A percentile compares a stretch with the other conserved stretches of the same genome.
Evolutionary conservation across 768 basidiomycete genomes (phyloP).

Genomic region (Boletus rubropictus): DNA sequence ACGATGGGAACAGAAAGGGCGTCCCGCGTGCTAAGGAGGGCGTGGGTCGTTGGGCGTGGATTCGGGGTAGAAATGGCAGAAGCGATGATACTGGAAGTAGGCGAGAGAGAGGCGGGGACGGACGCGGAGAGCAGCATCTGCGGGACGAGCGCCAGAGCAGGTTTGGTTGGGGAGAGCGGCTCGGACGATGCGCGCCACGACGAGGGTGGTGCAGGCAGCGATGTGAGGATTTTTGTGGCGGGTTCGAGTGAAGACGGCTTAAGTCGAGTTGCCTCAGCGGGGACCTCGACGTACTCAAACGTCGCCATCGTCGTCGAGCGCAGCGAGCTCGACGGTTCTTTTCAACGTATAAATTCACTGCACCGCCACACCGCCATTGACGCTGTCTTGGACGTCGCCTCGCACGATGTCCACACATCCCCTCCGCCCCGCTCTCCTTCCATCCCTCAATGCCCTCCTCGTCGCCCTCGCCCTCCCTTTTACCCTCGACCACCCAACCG

Average conservation of each 20-base stretch:
- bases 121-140: slow-evolving; percentile 31
- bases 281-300: slow-evolving; percentile 39
- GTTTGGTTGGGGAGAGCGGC: slow-evolving; percentile 22
- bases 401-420: slow-evolving; percentile 10
- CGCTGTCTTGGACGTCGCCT: background rate
- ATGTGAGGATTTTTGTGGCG: slow-evolving; percentile 38
- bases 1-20: slow-evolving; percentile 74
- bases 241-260: slow-evolving; percentile 29
- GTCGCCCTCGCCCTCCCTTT: slow-evolving; percentile 41
- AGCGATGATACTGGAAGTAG: slow-evolving; percentile 6
- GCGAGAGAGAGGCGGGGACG: slow-evolving; percentile 17
- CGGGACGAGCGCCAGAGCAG: slow-evolving; percentile 35
- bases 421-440: slow-evolving; percentile 16
- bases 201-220: slow-evolving; percentile 32
- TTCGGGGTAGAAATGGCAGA: slow-evolving; percentile 21
- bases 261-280: slow-evolving; percentile 34
- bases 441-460: slow-evolving; percentile 44
- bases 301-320: slow-evolving; percentile 25
- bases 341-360: background rate
- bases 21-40: slow-evolving; percentile 53
- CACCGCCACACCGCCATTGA: slow-evolving; percentile 8
- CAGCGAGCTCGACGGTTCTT: background rate
- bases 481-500: slow-evolving; percentile 43
- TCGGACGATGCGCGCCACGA: background rate
- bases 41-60: slow-evolving; percentile 6